Base-by-base conservation (phyloP, 345 rosid species). In the Lepidium sativum region DNA sequence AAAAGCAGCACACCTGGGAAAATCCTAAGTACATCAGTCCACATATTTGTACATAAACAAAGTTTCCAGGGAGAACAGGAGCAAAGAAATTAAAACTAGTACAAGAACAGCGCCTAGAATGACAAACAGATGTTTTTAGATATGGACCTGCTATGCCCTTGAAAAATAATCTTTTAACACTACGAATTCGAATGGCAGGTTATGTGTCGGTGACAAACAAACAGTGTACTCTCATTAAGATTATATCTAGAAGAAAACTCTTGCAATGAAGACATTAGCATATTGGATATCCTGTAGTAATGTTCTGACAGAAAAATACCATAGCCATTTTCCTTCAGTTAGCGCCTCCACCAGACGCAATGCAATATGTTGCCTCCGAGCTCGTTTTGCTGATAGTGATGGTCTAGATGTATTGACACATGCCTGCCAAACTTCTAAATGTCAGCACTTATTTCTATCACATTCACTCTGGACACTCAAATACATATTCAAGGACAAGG, bases 261-360 rank as follows among this genome's bases (percentile, higher is more conserved):
- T 16, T 15, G 5, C 61, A 35, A 34, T 15, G 47, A 45, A 54
- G 18, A 35, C 18, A 63, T 16, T 33, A 16, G 68, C 33, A 54
- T 33, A 53, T 13, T 18, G 57, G 49, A 54, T 70, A 53, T 23
- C 45, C 40, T 15, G 47, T 53, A 34, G 13, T 27, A 52, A 43
- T 54, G 23, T 23, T 35, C 59, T 31, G 64, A 16, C 34, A 63
- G 48, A 50, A 63, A 61, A 83, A 73, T 78, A 92, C 98, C 98
- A 92, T 73, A 87, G 73, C 91, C 94, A 92, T 68, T 87, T 89
- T 71, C 98, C 98, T 81, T 77, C 74, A 42, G 49, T 68, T 44
- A 92, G 85, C 25, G 91, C 88, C 71, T 87, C 98, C 68, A 84
- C 81, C 40, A 92, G 62, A 76, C 73, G 80, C 70, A 59, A 77